These are phyloP conservation scores for Ormosia semicastrata DNA, from an alignment of 306 rosid genomes.

Conservation along the genomic window DNA sequence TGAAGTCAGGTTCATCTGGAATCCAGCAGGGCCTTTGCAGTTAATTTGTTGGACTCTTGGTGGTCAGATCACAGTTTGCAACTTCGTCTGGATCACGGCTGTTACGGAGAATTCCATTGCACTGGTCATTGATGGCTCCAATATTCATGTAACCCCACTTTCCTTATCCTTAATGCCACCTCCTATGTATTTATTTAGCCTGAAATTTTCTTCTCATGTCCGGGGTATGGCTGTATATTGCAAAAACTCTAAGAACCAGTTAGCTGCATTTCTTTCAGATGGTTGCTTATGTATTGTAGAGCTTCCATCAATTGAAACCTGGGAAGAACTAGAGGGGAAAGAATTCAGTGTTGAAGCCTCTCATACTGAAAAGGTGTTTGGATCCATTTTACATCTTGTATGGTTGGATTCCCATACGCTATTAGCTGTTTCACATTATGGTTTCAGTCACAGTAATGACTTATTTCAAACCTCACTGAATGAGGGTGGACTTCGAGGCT, in stretches of 20 bases:
- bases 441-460: constrained; percentile 56
- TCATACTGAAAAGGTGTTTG: constrained; percentile 43
- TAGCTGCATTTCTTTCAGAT: constrained; percentile 75
- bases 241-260: constrained; percentile 63
- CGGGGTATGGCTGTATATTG: constrained; percentile 61
- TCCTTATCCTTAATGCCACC: constrained; percentile 80
- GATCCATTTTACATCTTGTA: constrained; percentile 66
- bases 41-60: constrained; percentile 84
- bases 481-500: constrained; percentile 51
- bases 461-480: constrained; percentile 30
- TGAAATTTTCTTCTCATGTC: constrained; percentile 67
- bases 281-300: constrained; percentile 71
- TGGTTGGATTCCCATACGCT: constrained; percentile 81
- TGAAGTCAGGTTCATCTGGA: constrained; percentile 72
- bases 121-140: constrained; percentile 70
- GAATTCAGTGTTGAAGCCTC: constrained; percentile 66
- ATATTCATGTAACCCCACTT: constrained; percentile 72
- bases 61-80: constrained; percentile 68
- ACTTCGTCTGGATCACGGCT: constrained; percentile 80
- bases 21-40: constrained; percentile 73
- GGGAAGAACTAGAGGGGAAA: constrained; percentile 93
- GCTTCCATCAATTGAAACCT: constrained; percentile 76
- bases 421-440: constrained; percentile 75
- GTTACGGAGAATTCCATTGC: constrained; percentile 72
- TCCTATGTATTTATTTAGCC: constrained; percentile 78